Base-by-base conservation (phyloP, 2,329 filamentous ascomycete species). In the Clarireedia paspali region DNA sequence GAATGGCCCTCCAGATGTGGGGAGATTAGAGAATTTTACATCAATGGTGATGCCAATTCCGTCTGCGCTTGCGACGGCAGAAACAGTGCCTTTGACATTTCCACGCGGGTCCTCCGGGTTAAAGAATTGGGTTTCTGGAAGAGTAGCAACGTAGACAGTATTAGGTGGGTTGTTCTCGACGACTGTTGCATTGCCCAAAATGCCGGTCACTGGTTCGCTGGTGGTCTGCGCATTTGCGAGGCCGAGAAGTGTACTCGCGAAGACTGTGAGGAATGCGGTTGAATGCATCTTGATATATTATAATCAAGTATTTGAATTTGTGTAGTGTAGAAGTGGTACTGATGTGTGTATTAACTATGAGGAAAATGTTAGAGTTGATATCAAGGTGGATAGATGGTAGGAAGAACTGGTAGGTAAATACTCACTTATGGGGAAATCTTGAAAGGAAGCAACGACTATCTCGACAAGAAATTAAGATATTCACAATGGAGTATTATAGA, bases 1-100 rank as follows among this genome's bases (percentile, higher is more conserved):
- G 72, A 85, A 85, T 12, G 82, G 81, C 1, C 81, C 81, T 45
- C 76, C 76, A 56, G 74, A 71, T 10, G 74, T 72, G 53, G 84
- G 83, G 7, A 87, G 72, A 64, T 83, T 83, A 54, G 73, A 76
- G 64, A 87, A 79, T 34, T 74, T 70, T 61, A 84, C 75, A 53
- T 73, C 70, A 67, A 82, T 80, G 53, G 73, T 69, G 52, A 85
- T 77, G 45, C 83, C 83, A 24, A 75, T 71, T 50, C 80, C 80
- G 54, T 77, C 72, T 0, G 74, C 68, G 42, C 71, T 71, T 42
- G 76, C 71, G 39, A 70, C 70, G 42, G 75, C 78, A 14, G 70
- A 71, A 63, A 87, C 70, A 36, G 64, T 74, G 15, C 83, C 79
- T 63, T 79, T 74, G 55, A 86, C 71, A 49, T 82, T 81, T 62